These are phyloP conservation scores for Neostapfia colusana DNA, from an alignment of 176 grass and related monocot species.

Conservation along the genomic window DNA sequence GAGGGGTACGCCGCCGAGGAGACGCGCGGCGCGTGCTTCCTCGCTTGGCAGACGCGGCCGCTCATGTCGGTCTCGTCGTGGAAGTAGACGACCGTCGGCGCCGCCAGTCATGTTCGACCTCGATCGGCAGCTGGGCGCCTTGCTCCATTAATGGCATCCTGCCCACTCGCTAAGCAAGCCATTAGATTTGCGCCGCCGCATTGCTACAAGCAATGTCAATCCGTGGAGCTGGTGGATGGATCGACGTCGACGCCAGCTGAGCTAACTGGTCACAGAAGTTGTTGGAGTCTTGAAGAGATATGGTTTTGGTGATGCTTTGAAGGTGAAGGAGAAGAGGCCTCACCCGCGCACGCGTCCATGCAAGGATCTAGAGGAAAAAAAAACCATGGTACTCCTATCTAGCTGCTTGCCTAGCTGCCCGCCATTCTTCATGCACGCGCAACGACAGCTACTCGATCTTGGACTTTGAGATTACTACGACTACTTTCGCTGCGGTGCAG, in stretches of 20 bases:
- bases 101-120: neutral
- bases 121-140: too few relatives aligned
- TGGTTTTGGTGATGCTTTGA: neutral
- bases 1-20: conserved; percentile 76
- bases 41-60: conserved; percentile 71
- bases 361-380: neutral
- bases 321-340: neutral
- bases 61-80: conserved; percentile 97
- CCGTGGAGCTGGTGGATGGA: neutral
- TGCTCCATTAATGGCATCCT: neutral
- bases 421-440: neutral
- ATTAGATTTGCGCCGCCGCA: neutral
- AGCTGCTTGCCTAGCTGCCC: neutral
- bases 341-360: conserved; percentile 10
- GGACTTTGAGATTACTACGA: neutral
- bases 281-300: neutral
- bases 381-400: neutral
- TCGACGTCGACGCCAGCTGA: neutral
- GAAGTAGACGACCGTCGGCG: conserved; percentile 40
- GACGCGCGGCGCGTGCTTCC: conserved; percentile 55
- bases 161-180: neutral
- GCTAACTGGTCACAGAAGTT: conserved; percentile 1
- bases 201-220: neutral
- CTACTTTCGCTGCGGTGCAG: neutral
- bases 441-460: neutral